Base-by-base conservation (phyloP, 2,329 filamentous ascomycete species). In the Trichoderma citrinoviride region DNA sequence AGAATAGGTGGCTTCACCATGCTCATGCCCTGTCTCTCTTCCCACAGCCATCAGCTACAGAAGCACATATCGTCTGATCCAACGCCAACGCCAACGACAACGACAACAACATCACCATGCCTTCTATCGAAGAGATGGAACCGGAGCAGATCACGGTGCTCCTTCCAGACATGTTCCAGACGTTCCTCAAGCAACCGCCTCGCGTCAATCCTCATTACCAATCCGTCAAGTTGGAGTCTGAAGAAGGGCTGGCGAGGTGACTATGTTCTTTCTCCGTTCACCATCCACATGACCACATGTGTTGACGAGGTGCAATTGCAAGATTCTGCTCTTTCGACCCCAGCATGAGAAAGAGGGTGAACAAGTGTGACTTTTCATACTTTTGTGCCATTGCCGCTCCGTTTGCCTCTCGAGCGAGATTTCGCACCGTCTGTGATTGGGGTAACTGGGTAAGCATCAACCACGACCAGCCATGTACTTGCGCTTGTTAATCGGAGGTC, bases 401-500 rank as follows among this genome's bases (percentile, higher is more conserved):
- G 1, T 40, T 63, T 14, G 68, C 69, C 19, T 55, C 65, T 29
- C 10, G 62, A 63, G 7, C 54, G 58, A 50, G 23, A 23, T 66
- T 69, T 53, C 66, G 70, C 7, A 70, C 68, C 1, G 8, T 71
- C 8, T 71, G 67, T 47, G 70, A 71, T 41, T 71, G 69, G 70
- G 70, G 70, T 10, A 70, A 70, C 56, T 71, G 69, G 70, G 70
- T 70, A 57, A 57, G 68, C n/a, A 33, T 64, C 12, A n/a, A 1
- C 17, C 41, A 17, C 15, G 3, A n/a, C 14, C 12, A n/a, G 10
- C 7, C 17, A 52, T 19, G 19, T 5, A 17, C 7, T n/a, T 43
- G 25, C 6, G 3, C 19, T 15, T 19, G 17, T 21, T 3, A 29
- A 27, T n/a, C 25, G 7, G n/a, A 17, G 1, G 3, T 37, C 33